phyloP scores from a whole-genome alignment of 768 basidiomycete species.

The Auricularia sp. region DNA sequence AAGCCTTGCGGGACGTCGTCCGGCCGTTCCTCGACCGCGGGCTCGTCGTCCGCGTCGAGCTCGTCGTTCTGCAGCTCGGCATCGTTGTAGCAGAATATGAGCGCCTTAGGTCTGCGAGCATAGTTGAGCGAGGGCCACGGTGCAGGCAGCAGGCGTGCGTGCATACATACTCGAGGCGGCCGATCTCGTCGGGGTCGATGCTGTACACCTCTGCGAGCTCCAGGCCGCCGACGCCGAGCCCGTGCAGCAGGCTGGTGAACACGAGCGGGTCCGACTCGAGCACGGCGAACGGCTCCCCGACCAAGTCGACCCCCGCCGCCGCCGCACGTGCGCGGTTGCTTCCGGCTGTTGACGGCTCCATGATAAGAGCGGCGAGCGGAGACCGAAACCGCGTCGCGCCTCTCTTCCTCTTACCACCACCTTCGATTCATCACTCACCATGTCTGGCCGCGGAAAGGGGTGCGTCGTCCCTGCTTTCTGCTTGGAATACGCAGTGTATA shows the following conservation, averaged over 20 bases:
- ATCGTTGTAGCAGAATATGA: conserved; percentile 46
- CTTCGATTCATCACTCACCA: conserved; percentile 6
- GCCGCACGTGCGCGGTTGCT: neutral
- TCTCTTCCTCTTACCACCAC: neutral
- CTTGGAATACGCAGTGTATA: conserved; percentile 10
- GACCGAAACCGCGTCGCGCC: too few species aligned
- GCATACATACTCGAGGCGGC: conserved; percentile 31
- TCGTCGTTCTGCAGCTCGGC: neutral
- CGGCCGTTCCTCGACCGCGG: conserved; percentile 36
- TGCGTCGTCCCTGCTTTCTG: neutral
- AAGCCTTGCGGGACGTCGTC: conserved; percentile 42
- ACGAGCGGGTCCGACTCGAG: conserved; percentile 47
- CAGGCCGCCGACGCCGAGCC: conserved; percentile 41
- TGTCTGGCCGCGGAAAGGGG: conserved; percentile 40
- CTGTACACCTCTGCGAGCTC: conserved; percentile 53
- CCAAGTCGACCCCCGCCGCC: conserved; percentile 29
- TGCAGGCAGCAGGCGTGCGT: too few species aligned
- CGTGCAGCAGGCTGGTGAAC: conserved; percentile 47
- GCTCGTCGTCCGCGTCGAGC: conserved; percentile 36
- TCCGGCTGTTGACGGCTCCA: too few species aligned
- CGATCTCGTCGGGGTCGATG: conserved; percentile 55
- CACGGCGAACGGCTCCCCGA: conserved; percentile 55
- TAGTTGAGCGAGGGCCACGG: too few species aligned
- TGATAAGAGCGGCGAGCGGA: too few species aligned
- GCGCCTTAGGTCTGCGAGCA: conserved; percentile 35